phyloP scores from a whole-genome alignment of 2,329 filamentous ascomycete species.

The Didymellaceae sp. region DNA sequence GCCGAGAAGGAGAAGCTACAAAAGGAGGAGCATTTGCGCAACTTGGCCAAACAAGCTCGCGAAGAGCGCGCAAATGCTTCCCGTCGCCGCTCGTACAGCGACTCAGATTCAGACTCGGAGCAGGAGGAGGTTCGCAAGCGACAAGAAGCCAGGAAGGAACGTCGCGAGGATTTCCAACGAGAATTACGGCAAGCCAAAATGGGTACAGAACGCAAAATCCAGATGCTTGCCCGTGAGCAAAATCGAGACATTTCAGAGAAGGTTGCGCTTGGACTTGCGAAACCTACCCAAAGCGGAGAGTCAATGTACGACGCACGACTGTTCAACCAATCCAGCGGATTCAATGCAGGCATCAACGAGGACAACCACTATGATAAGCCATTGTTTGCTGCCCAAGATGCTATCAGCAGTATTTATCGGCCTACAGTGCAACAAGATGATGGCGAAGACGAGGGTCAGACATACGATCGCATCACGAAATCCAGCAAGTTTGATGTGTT shows the following conservation, averaged over 20 bases:
- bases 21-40: conserved; percentile 90
- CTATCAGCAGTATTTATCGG: conserved; percentile 91
- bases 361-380: conserved; percentile 98
- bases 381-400: conserved; percentile 93
- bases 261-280: conserved; percentile 90
- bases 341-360: conserved; percentile 93
- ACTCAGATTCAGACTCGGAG: conserved; percentile 59
- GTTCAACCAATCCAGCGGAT: conserved; percentile 93
- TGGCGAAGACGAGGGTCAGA: conserved; percentile 80
- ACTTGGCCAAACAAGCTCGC: conserved; percentile 87
- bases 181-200: conserved; percentile 93
- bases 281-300: conserved; percentile 89
- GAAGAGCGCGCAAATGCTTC: conserved; percentile 71
- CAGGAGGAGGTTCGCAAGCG: conserved; percentile 76
- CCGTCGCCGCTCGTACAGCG: conserved; percentile 51
- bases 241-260: conserved; percentile 98
- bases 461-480: conserved; percentile 87
- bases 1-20: conserved; percentile 95
- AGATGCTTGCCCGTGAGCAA: conserved; percentile 93
- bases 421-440: conserved; percentile 74
- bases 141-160: conserved; percentile 78
- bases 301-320: conserved; percentile 96
- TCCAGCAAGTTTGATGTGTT: conserved; percentile 85
- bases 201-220: conserved; percentile 89
- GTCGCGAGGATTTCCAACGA: conserved; percentile 80